phyloP scores from a whole-genome alignment of 352 stramenopile genomes.

The Plasmopara halstedii region DNA sequence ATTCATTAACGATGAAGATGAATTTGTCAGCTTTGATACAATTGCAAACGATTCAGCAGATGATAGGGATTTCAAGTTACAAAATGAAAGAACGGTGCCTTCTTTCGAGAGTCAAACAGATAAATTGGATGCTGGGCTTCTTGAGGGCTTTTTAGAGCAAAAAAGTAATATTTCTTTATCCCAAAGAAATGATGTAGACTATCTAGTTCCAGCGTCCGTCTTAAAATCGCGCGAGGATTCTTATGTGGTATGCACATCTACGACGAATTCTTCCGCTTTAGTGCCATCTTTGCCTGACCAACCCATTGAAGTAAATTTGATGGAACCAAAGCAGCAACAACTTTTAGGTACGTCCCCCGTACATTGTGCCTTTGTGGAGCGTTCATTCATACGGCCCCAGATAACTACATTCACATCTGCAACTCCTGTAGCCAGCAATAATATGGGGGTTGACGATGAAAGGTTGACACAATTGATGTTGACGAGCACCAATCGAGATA shows the following conservation, averaged over 20 bases:
- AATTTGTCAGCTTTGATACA: not conserved
- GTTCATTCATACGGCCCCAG: not conserved
- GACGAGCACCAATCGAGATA: slow-evolving; percentile 7
- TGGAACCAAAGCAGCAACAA: not conserved
- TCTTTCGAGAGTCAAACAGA: not conserved
- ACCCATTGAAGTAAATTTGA: not conserved
- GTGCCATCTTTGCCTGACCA: not conserved
- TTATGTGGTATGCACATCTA: not conserved
- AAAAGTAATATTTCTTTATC: not conserved
- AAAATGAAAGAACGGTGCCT: not conserved
- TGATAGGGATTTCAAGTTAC: not conserved
- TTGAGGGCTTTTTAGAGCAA: not conserved
- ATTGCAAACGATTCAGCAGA: not conserved
- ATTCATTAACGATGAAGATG: not conserved
- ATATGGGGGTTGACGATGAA: slow-evolving; percentile 9
- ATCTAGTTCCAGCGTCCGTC: not conserved
- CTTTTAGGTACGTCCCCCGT: not conserved
- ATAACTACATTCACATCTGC: not conserved
- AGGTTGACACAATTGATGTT: slow-evolving; percentile 4
- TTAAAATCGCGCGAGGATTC: not conserved
- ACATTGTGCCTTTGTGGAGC: not conserved
- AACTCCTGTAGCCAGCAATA: not conserved
- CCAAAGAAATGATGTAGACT: not conserved
- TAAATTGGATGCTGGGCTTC: not conserved
- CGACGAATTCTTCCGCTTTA: not conserved